Conservation (phyloP, 2,329 filamentous ascomycete genomes). For the Domatiomyces globalis region DNA sequence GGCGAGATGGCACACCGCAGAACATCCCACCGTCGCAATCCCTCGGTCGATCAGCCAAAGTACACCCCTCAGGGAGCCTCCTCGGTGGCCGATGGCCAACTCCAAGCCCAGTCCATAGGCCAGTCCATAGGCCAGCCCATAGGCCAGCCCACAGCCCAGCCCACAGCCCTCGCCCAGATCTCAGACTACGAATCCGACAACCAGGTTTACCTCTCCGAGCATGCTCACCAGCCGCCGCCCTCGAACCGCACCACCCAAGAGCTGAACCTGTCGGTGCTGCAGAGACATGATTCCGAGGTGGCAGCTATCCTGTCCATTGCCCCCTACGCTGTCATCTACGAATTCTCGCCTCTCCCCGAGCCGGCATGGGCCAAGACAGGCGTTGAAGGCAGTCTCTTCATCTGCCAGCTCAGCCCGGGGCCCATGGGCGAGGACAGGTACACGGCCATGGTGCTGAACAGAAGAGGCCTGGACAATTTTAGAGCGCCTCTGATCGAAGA, state of each 20-base stretch:
- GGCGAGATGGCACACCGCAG: constrained; percentile 13
- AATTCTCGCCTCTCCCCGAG: constrained; percentile 50
- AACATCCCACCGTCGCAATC: constrained; percentile 13
- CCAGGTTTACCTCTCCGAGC: constrained; percentile 33
- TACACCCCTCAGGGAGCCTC: constrained; percentile 12
- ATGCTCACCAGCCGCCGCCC: constrained; percentile 28
- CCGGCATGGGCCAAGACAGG: constrained; percentile 68
- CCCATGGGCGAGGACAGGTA: constrained; percentile 35
- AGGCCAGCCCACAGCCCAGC: constrained; percentile 1
- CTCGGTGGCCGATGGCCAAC: background rate
- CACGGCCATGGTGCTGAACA: constrained; percentile 56
- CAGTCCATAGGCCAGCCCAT: background rate
- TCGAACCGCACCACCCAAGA: constrained; percentile 58
- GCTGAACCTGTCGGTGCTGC: constrained; percentile 74
- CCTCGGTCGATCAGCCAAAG: constrained; percentile 17
- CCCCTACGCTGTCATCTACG: constrained; percentile 75
- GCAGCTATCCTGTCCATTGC: constrained; percentile 62
- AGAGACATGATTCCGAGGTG: constrained; percentile 64
- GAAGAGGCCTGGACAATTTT: constrained; percentile 57
- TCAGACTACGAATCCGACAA: constrained; percentile 55
- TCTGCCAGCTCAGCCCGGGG: constrained; percentile 49
- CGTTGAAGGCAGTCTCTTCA: constrained; percentile 77
- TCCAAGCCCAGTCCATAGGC: too few relatives aligned
- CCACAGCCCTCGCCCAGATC: constrained; percentile 2
- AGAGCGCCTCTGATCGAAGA: constrained; percentile 45